Base-by-base conservation (phyloP, 768 basidiomycete species). In the Rhodotorula babjevae region DNA sequence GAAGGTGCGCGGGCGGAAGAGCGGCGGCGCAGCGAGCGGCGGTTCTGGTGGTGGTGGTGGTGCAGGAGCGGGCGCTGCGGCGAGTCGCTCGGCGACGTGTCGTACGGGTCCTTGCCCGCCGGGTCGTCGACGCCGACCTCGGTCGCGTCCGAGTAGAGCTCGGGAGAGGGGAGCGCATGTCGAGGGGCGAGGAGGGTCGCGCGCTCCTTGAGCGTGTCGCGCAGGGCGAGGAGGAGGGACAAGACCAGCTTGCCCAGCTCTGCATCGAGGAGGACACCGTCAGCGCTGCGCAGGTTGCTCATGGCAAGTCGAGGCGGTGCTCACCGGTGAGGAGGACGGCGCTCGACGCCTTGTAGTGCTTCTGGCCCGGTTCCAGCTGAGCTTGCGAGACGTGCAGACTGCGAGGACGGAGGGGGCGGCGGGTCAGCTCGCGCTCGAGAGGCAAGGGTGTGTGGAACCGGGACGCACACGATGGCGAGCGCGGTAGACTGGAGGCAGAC, bases 231-330 rank as follows among this genome's bases (percentile, higher is more conserved):
- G 21, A 69, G 60, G 61, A 64, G 55, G 33, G 77, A 78, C n/a
- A 78, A 68, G 57, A 76, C 62, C 65, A 78, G 70, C 68, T 78
- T 78, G 53, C 74, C 77, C 18, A 78, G 58, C 49, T 78, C 77
- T 78, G 70, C 47, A 40, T n/a, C n/a, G n/a, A n/a, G n/a, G n/a
- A n/a, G n/a, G n/a, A n/a, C n/a, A n/a, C n/a, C n/a, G n/a, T n/a
- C n/a, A n/a, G n/a, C n/a, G n/a, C n/a, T n/a, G n/a, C n/a, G n/a
- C n/a, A n/a, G n/a, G n/a, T n/a, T n/a, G n/a, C n/a, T n/a, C n/a
- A n/a, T n/a, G n/a, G n/a, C n/a, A n/a, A n/a, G n/a, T n/a, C n/a
- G n/a, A n/a, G n/a, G n/a, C n/a, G 36, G 36, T 1, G 40, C 69
- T 29, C 44, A 78, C 77, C 77, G 3, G 77, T 78, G 27, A 76